A percentile compares a stretch with the other conserved stretches of the same genome.
Conservation (phyloP, 306 rosid species). For the Comarum palustre region DNA sequence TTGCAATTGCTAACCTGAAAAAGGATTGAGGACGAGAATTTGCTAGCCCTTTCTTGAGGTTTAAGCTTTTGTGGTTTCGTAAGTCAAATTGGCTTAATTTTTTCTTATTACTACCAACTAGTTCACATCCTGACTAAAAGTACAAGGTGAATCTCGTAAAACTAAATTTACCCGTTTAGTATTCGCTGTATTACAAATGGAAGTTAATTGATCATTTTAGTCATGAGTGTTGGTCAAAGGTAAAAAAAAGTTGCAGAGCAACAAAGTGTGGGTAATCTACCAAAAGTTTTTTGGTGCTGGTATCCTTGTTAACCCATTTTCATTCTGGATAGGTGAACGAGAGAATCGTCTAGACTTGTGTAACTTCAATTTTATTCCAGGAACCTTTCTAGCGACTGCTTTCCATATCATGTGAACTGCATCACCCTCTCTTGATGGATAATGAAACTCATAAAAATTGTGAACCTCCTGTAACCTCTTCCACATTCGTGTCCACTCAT, state of each 20-base stretch:
- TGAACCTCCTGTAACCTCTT: constrained; percentile 60
- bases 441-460: constrained; percentile 58
- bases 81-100: too few species aligned
- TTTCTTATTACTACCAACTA: neutral
- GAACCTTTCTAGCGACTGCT: constrained; percentile 66
- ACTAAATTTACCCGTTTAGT: neutral
- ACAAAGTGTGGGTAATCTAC: constrained; percentile 20
- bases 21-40: too few species aligned
- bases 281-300: constrained; percentile 47
- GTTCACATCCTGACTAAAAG: neutral
- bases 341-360: constrained; percentile 57
- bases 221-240: constrained; percentile 8
- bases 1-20: too few species aligned
- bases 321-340: constrained; percentile 20
- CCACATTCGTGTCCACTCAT: constrained; percentile 85
- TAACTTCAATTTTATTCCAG: constrained; percentile 45
- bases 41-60: too few species aligned
- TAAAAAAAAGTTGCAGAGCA: constrained; percentile 1
- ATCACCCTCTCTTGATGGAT: constrained; percentile 61
- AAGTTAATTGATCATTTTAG: neutral
- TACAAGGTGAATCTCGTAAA: neutral
- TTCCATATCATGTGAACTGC: constrained; percentile 92
- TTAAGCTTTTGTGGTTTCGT: too few species aligned
- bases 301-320: constrained; percentile 23
- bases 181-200: neutral